Evolutionary conservation across 2,329 filamentous ascomycete species (phyloP), one percentile per base, ranked within the genome.

Genomic region (Fusarium papillatum): DNA sequence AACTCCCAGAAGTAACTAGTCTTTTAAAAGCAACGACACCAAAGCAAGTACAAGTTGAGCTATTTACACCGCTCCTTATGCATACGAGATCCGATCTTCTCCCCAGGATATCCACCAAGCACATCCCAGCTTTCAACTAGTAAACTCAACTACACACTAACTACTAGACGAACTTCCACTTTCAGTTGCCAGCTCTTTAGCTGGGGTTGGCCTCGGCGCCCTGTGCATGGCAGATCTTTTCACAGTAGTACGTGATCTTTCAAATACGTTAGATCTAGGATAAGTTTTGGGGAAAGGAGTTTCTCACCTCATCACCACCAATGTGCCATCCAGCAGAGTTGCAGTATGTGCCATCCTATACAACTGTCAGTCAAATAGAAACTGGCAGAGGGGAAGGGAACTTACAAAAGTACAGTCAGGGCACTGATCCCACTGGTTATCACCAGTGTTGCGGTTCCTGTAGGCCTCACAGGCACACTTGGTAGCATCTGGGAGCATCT

Each of bases 221-320:
- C 36, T 73, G n/a, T 1, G 66, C 70, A 39, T 64, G 55, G 19
- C 71, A 73, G 34, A 31, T 36, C n/a, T 73, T 34, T 14, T 50
- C 34, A 29, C 70, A 73, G 16, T 73, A 73, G 34, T 73, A 66
- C 3, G 43, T 61, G 11, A 73, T 70, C 71, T 73, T 24, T 39
- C 14, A 43, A 36, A 11, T 16, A 24, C 10, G 67, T 66, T 31
- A 66, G 34, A 26, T 22, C 29, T 16, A 4, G 5, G 8, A 10
- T 26, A 22, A 29, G 26, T 1, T 5, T 55, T 2, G 29, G 19
- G 16, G 6, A 6, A 22, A 31, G 59, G 19, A 14, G 46, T 22
- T 60, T 68, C 63, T 76, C 22, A 76, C 74, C 68, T 76, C 74
- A 24, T 76, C 74, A 41, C 74, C 74, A 13, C 74, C 74, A 50